phyloP scores from a whole-genome alignment of 2,329 filamentous ascomycete genomes.

The Penicillium sp. region DNA sequence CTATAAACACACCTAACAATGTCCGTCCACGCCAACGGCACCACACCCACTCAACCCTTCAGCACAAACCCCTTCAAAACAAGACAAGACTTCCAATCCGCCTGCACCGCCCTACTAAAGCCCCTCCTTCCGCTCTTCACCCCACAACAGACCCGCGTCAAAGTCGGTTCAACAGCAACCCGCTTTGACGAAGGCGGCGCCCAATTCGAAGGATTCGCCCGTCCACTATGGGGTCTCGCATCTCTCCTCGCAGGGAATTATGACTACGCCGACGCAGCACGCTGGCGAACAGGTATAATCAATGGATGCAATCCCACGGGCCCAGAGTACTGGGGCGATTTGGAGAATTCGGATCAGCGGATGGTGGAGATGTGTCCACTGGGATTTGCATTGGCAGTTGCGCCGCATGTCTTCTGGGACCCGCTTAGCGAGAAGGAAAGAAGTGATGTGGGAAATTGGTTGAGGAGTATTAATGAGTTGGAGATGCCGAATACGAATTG shows the following conservation, averaged over 20 bases:
- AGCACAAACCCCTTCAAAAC: background rate
- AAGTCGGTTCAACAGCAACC: slow-evolving; percentile 69
- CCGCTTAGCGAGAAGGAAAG: slow-evolving; percentile 62
- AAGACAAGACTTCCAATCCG: background rate
- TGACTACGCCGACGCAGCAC: slow-evolving; percentile 61
- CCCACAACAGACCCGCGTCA: slow-evolving; percentile 62
- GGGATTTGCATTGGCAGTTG: slow-evolving; percentile 71
- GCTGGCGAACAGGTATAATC: slow-evolving; percentile 69
- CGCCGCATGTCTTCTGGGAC: slow-evolving; percentile 63
- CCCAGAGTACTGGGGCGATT: slow-evolving; percentile 74
- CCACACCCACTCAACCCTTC: background rate
- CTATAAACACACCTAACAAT: background rate
- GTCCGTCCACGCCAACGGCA: background rate
- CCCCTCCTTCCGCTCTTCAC: slow-evolving; percentile 73
- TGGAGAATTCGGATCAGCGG: slow-evolving; percentile 73
- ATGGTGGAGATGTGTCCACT: slow-evolving; percentile 86
- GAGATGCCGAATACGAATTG: slow-evolving; percentile 68
- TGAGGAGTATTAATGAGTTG: slow-evolving; percentile 77
- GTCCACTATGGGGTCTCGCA: slow-evolving; percentile 73
- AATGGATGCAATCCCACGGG: slow-evolving; percentile 68
- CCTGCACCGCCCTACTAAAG: slow-evolving; percentile 58
- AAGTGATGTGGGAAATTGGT: slow-evolving; percentile 67
- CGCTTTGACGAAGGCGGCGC: slow-evolving; percentile 75
- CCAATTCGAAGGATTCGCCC: slow-evolving; percentile 72
- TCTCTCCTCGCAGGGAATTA: slow-evolving; percentile 68